Conservation (phyloP, 2,329 filamentous ascomycete genomes). For the Diaporthe ampelina region DNA sequence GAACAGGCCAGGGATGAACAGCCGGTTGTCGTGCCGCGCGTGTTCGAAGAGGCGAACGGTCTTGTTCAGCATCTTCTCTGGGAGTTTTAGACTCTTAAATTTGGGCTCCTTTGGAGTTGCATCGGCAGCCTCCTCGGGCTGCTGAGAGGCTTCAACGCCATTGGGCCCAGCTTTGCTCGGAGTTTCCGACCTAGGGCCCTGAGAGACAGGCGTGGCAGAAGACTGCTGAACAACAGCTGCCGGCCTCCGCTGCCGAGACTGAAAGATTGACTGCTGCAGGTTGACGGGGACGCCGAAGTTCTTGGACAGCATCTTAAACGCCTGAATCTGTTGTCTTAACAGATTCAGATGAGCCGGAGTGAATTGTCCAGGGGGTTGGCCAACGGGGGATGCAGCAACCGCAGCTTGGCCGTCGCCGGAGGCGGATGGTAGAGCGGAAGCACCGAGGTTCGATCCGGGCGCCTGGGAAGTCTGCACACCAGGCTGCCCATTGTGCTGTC, state of each 20-base stretch:
- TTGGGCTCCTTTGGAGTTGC: slow-evolving; percentile 59
- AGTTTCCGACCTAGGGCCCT: slow-evolving; percentile 50
- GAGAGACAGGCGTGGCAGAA: slow-evolving; percentile 49
- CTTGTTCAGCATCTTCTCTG: slow-evolving; percentile 67
- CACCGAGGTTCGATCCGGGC: slow-evolving; percentile 52
- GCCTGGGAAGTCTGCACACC: slow-evolving; percentile 52
- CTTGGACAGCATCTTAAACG: slow-evolving; percentile 91
- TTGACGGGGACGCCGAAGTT: slow-evolving; percentile 84
- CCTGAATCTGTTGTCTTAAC: slow-evolving; percentile 87
- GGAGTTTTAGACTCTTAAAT: slow-evolving; percentile 83
- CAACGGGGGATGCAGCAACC: slow-evolving; percentile 49
- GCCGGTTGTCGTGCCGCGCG: slow-evolving; percentile 79
- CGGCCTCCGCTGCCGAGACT: slow-evolving; percentile 76
- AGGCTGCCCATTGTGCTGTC: slow-evolving; percentile 55
- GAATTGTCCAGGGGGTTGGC: slow-evolving; percentile 67
- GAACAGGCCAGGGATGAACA: slow-evolving; percentile 88
- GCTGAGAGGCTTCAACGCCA: slow-evolving; percentile 57
- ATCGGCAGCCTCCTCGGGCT: slow-evolving; percentile 44
- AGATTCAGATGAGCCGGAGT: slow-evolving; percentile 83
- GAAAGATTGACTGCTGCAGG: slow-evolving; percentile 87
- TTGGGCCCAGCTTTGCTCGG: slow-evolving; percentile 51
- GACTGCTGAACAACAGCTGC: slow-evolving; percentile 65
- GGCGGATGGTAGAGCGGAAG: slow-evolving; percentile 56
- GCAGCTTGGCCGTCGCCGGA: slow-evolving; percentile 50
- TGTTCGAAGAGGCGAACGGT: slow-evolving; percentile 86